Percentiles rank a stretch among this genome's conserved stretches.
Conservation (phyloP, 441 rosid genomes). For the Euphorbia schlechtendalii region DNA sequence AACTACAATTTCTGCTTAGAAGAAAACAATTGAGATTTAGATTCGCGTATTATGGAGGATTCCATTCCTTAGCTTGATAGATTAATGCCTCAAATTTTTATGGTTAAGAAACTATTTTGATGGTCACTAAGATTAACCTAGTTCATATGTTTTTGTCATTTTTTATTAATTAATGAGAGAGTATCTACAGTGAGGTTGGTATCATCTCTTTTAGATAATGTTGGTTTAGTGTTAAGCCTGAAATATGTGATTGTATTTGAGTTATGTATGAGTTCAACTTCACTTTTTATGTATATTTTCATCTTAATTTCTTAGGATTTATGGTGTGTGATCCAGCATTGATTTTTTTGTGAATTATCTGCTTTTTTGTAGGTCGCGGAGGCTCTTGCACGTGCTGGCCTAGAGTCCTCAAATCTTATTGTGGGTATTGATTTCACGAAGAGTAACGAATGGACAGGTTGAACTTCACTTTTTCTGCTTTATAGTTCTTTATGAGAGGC, state of each 20-base stretch:
- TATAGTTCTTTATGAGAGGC: too few species aligned
- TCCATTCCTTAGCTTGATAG: not conserved
- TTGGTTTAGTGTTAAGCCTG: not conserved
- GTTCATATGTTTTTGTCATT: not conserved
- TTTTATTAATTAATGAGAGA: not conserved
- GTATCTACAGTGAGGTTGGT: not conserved
- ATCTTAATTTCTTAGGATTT: not conserved
- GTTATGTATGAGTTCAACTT: not conserved
- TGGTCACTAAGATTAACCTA: not conserved
- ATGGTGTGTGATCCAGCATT: not conserved
- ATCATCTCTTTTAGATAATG: not conserved
- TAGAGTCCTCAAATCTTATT: conserved; percentile 91
- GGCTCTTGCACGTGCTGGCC: conserved; percentile 75
- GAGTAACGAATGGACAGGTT: conserved; percentile 98
- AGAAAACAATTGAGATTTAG: not conserved
- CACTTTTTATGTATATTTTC: not conserved
- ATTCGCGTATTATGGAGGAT: not conserved
- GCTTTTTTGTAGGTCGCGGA: conserved; percentile 50
- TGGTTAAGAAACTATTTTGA: not conserved
- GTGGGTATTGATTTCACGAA: conserved; percentile 93
- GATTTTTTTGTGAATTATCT: not conserved
- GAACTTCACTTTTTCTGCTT: conserved; percentile 8
- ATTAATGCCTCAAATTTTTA: not conserved
- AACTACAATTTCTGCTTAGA: not conserved
- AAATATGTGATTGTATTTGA: not conserved